These are phyloP conservation scores for Russula foetens DNA, from an alignment of 768 basidiomycete genomes.

Conservation along the genomic window DNA sequence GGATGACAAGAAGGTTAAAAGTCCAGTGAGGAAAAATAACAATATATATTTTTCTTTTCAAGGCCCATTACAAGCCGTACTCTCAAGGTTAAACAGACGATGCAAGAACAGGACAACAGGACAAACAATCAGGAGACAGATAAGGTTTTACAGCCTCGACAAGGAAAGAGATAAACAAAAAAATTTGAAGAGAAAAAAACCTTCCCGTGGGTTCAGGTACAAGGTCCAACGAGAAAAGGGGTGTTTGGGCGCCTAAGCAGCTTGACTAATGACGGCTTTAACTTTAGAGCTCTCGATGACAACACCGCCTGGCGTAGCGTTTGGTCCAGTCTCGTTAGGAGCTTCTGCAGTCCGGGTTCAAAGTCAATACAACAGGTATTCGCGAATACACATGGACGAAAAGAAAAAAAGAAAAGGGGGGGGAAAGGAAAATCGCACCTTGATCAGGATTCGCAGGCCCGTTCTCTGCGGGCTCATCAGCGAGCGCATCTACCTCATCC, in stretches of 20 bases:
- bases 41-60: slow-evolving; percentile 16
- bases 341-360: background rate
- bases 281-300: slow-evolving; percentile 5
- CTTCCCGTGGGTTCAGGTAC: background rate
- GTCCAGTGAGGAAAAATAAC: slow-evolving; percentile 10
- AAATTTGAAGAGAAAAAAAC: background rate
- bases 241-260: slow-evolving; percentile 6
- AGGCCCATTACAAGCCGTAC: background rate
- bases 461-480: slow-evolving; percentile 14
- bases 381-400: background rate
- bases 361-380: background rate
- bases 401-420: too few species aligned
- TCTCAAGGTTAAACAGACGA: slow-evolving; percentile 1
- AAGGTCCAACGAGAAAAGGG: background rate
- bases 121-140: background rate
- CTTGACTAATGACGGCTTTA: slow-evolving; percentile 2
- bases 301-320: background rate
- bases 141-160: slow-evolving; percentile 1
- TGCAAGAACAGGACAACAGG: background rate
- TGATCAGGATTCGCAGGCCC: background rate
- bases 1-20: too few species aligned
- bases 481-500: slow-evolving; percentile 18
- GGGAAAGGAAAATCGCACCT: background rate
- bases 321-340: slow-evolving; percentile 7
- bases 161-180: slow-evolving; percentile 11